Evolutionary conservation across 1,284 basidiomycete species (phyloP), one percentile per base, ranked within the genome.

Genomic region (Trichosporon ovoides): DNA sequence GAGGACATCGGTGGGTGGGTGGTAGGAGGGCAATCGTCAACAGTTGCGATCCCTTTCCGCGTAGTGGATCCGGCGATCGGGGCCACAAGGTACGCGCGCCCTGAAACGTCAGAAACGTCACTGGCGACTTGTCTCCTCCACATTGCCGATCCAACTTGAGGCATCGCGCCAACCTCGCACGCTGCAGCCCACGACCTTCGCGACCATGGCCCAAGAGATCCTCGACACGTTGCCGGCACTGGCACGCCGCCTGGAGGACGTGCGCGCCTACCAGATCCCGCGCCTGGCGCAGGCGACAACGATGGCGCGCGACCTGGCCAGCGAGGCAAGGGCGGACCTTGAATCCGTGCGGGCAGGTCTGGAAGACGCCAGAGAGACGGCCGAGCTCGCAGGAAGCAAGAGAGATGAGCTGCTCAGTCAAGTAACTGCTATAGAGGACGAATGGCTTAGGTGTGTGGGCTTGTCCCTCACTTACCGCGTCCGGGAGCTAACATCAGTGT

Each of bases 311-410:
- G 82, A 84, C 53, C 81, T 88, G 53, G 84, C 85, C 0, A 83
- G 83, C 3, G 89, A 91, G 70, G 73, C 92, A 57, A 80, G 87
- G 34, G 85, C 87, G 55, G 90, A 93, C 66, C 77, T 91, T 13
- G 85, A 86, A 46, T 68, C 74, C 0, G 81, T 89, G 33, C 78
- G 81, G 3, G n/a, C 13, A 9, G 46, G 33, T 22, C 18, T 53
- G 38, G 53, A 56, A 38, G 57, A 57, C 24, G 38, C 53, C 33
- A 46, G 46, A 18, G 60, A 58, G 58, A 56, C 55, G 36, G 56
- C 37, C 13, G 48, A 61, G 57, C 24, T 48, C 57, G 43, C 43
- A n/a, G 43, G 43, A 1, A 24, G 16, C 6, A 11, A 16, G 22
- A 28, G 43, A 24, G 43, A 48, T 7, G 43, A 48, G 43, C 43